phyloP scores from a whole-genome alignment of 768 basidiomycete genomes.

The Neoboletus magnificus region DNA sequence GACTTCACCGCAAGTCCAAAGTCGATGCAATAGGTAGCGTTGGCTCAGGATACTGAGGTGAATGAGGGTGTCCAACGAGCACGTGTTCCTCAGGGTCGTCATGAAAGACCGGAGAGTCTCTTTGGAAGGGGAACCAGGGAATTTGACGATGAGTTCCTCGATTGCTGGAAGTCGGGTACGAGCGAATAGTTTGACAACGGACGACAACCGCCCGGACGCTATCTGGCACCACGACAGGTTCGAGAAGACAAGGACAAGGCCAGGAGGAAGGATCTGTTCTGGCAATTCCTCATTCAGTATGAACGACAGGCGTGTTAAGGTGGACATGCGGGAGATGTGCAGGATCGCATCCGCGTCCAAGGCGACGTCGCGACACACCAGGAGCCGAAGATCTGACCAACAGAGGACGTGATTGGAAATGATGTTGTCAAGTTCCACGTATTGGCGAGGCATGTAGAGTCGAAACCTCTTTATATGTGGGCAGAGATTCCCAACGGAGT shows the following conservation, averaged over 20 bases:
- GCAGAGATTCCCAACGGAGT: neutral
- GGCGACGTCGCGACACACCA: too few relatives aligned
- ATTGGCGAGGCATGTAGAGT: neutral
- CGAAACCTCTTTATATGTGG: neutral
- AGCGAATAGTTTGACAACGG: neutral
- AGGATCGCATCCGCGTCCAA: too few relatives aligned
- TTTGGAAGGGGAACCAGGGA: neutral
- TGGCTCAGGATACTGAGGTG: constrained; percentile 1
- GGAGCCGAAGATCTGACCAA: neutral
- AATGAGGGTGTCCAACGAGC: neutral
- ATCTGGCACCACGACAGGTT: constrained; percentile 1
- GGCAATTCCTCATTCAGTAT: neutral
- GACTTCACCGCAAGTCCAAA: neutral
- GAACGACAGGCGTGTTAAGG: neutral
- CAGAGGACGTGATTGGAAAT: neutral
- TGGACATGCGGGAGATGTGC: too few relatives aligned
- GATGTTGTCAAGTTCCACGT: neutral
- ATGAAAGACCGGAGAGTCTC: neutral
- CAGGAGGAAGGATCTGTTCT: neutral
- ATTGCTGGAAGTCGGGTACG: neutral
- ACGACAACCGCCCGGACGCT: neutral
- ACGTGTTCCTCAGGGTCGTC: neutral
- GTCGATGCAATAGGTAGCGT: neutral
- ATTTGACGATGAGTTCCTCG: neutral
- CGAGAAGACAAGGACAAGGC: neutral